These are phyloP conservation scores for Geosmithia morbida DNA, from an alignment of 2,329 filamentous ascomycete genomes.

Conservation along the genomic window DNA sequence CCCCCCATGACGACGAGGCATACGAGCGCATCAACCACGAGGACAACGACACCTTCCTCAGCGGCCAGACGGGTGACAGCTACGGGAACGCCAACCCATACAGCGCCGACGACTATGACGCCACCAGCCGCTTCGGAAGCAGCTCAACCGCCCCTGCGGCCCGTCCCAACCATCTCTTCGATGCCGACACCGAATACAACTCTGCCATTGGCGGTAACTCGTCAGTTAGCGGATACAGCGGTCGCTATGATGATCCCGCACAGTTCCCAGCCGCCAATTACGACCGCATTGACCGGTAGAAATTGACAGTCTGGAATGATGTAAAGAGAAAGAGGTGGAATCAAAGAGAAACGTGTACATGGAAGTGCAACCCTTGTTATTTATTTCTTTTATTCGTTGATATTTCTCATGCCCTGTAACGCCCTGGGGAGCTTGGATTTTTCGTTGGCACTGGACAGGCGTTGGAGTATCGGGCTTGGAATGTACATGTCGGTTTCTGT, in stretches of 20 bases:
- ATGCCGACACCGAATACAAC: constrained; percentile 34
- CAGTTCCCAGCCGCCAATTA: constrained; percentile 45
- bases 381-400: neutral
- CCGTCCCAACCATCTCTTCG: constrained; percentile 27
- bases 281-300: constrained; percentile 22
- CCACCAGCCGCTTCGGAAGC: constrained; percentile 23
- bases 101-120: constrained; percentile 22
- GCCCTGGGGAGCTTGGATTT: neutral
- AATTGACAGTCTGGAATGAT: too few species aligned
- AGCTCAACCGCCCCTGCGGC: constrained; percentile 12
- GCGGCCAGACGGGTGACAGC: constrained; percentile 12
- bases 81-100: constrained; percentile 23
- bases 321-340: neutral
- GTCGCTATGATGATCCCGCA: constrained; percentile 25
- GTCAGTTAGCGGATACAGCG: constrained; percentile 11
- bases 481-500: neutral
- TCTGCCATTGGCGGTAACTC: constrained; percentile 6
- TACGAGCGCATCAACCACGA: constrained; percentile 48
- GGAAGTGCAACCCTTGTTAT: neutral
- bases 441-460: neutral
- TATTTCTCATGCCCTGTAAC: neutral
- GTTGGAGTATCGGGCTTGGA: neutral
- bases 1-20: constrained; percentile 50
- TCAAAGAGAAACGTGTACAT: neutral
- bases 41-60: constrained; percentile 18